phyloP scores from a whole-genome alignment of 768 basidiomycete genomes.

The Lentinula raphanica region DNA sequence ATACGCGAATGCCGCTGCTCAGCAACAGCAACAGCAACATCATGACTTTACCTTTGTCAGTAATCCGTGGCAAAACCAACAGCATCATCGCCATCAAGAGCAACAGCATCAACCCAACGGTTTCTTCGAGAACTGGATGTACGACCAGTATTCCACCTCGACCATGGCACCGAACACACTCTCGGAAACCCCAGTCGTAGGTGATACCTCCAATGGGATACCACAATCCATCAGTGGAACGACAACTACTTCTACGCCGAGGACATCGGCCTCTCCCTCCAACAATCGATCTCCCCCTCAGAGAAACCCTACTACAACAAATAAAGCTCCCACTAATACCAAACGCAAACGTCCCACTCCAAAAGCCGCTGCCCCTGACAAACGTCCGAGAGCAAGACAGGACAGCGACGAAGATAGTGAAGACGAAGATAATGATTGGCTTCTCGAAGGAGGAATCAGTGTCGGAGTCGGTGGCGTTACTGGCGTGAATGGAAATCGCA shows the following conservation, averaged over 20 bases:
- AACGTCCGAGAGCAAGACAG: not conserved
- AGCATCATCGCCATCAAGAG: not conserved
- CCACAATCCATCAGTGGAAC: not conserved
- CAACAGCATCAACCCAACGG: not conserved
- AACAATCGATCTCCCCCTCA: not conserved
- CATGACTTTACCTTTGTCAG: constrained; percentile 4
- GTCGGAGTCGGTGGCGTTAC: constrained; percentile 44
- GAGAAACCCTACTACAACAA: not conserved
- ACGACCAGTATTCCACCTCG: not conserved
- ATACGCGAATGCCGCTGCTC: not conserved
- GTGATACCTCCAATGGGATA: not conserved
- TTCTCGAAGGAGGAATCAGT: constrained; percentile 31
- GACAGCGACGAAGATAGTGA: constrained; percentile 26
- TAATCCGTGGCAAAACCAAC: not conserved
- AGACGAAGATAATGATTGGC: constrained; percentile 30
- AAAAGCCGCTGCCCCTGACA: not conserved
- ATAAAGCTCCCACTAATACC: constrained; percentile 8
- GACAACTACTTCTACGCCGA: not conserved
- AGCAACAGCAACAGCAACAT: not conserved
- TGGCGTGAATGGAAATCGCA: constrained; percentile 26
- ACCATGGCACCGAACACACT: not conserved
- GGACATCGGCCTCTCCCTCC: not conserved
- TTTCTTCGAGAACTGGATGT: not conserved
- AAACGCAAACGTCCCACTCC: constrained; percentile 2
- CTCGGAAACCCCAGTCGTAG: not conserved